phyloP scores from a whole-genome alignment of 148 eudicot species.

The Vaccinium corymbosum region DNA sequence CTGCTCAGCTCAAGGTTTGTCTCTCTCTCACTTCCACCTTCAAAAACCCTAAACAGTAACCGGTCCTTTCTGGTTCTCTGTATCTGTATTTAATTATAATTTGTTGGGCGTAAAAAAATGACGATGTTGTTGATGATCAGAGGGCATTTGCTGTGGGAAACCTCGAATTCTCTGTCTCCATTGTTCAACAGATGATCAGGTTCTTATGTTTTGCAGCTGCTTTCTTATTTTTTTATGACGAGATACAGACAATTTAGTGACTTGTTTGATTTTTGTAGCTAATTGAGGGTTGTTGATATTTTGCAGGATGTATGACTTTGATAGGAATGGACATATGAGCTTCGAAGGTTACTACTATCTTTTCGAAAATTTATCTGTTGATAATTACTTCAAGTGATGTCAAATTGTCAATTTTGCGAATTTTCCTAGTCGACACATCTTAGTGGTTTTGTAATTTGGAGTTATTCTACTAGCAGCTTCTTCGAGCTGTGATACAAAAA shows the following conservation, averaged over 20 bases:
- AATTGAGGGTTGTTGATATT: slow-evolving; percentile 6
- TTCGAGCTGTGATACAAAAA: not conserved
- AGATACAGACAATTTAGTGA: not conserved
- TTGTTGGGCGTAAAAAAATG: not conserved
- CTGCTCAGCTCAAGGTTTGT: slow-evolving; percentile 73
- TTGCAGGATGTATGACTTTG: slow-evolving; percentile 89
- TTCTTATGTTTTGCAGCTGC: slow-evolving; percentile 5
- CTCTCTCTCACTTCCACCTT: not conserved
- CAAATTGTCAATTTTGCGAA: slow-evolving; percentile 1
- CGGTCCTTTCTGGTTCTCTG: not conserved
- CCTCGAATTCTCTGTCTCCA: slow-evolving; percentile 62
- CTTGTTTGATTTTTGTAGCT: not conserved
- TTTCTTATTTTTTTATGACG: not conserved
- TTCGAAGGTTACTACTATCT: slow-evolving; percentile 52
- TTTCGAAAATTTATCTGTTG: not conserved
- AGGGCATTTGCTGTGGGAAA: slow-evolving; percentile 76
- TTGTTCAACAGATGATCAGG: slow-evolving; percentile 98
- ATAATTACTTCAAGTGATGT: not conserved
- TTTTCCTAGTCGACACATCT: not conserved
- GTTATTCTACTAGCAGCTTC: not conserved
- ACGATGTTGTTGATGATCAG: slow-evolving; percentile 28
- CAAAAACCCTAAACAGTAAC: not conserved
- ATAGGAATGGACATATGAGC: slow-evolving; percentile 82
- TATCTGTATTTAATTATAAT: not conserved
- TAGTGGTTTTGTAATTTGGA: not conserved